These are phyloP conservation scores for Guadua angustifolia DNA, from an alignment of 176 grass and related monocot genomes.

Conservation along the genomic window DNA sequence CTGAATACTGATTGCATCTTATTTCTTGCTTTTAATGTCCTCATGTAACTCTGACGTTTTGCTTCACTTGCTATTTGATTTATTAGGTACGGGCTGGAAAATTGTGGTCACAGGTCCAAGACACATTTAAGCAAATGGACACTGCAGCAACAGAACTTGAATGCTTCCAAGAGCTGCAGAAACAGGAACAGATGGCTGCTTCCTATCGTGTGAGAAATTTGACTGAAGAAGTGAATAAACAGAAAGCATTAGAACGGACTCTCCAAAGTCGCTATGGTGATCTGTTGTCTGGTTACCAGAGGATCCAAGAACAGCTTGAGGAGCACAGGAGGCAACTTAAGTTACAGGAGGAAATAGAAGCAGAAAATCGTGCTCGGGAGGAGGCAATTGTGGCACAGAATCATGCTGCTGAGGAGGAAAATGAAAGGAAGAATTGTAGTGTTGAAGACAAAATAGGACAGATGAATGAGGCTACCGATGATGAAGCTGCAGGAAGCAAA, in stretches of 20 bases:
- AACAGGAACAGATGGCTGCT: constrained; percentile 82
- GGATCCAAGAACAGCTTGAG: constrained; percentile 60
- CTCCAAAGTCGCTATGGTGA: constrained; percentile 73
- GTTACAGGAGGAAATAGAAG: constrained; percentile 36
- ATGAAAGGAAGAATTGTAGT: background rate
- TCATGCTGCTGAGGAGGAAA: constrained; percentile 38
- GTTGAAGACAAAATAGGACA: constrained; percentile 29
- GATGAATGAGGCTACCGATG: constrained; percentile 12
- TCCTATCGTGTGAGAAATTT: constrained; percentile 62
- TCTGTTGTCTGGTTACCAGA: constrained; percentile 56
- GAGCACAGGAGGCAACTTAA: constrained; percentile 58
- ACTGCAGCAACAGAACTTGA: constrained; percentile 79
- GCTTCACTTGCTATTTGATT: constrained; percentile 35
- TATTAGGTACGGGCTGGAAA: constrained; percentile 63
- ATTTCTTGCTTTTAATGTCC: background rate
- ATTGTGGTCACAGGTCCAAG: constrained; percentile 75
- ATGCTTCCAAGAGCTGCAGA: constrained; percentile 89
- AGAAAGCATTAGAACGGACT: constrained; percentile 70
- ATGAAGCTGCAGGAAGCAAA: constrained; percentile 39
- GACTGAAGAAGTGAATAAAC: constrained; percentile 75
- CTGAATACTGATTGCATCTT: background rate
- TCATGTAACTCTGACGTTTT: constrained; percentile 33
- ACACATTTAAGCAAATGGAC: constrained; percentile 84
- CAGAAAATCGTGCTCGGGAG: constrained; percentile 31
- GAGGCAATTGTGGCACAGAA: constrained; percentile 8